Percentiles rank a stretch among this genome's conserved stretches.
Evolutionary conservation across 345 rosid species (phyloP).

Genomic region (Eucalyptus microcorys): DNA sequence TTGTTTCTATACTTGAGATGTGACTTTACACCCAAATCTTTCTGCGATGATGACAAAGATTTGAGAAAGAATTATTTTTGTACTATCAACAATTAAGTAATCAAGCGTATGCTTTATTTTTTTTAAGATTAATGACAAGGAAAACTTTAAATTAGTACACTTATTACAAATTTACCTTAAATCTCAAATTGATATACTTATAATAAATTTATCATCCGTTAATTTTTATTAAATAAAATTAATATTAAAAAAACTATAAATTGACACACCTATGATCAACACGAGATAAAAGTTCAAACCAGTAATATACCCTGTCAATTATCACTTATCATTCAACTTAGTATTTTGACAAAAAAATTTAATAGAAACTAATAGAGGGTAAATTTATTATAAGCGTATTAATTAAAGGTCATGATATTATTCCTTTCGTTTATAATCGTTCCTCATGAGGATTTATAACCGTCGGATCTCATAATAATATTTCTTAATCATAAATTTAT

Average conservation of each 20-base stretch:
- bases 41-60: background rate
- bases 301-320: fast-evolving
- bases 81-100: background rate
- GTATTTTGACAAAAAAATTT: too few species aligned
- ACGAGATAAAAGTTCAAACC: fast-evolving
- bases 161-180: too few species aligned
- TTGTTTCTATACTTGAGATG: background rate
- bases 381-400: too few species aligned
- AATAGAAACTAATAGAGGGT: fast-evolving
- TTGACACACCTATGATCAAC: too few species aligned
- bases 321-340: too few species aligned
- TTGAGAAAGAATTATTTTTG: background rate
- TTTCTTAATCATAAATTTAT: background rate
- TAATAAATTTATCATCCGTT: fast-evolving
- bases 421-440: background rate
- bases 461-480: background rate
- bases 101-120: background rate
- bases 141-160: fast-evolving
- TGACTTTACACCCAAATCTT: background rate
- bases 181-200: fast-evolving
- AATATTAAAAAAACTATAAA: too few species aligned
- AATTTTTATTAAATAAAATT: too few species aligned
- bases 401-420: too few species aligned
- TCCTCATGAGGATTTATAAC: background rate
- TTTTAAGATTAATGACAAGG: too few species aligned